phyloP scores from a whole-genome alignment of 768 basidiomycete species.

The Glaciozyma martinii region DNA sequence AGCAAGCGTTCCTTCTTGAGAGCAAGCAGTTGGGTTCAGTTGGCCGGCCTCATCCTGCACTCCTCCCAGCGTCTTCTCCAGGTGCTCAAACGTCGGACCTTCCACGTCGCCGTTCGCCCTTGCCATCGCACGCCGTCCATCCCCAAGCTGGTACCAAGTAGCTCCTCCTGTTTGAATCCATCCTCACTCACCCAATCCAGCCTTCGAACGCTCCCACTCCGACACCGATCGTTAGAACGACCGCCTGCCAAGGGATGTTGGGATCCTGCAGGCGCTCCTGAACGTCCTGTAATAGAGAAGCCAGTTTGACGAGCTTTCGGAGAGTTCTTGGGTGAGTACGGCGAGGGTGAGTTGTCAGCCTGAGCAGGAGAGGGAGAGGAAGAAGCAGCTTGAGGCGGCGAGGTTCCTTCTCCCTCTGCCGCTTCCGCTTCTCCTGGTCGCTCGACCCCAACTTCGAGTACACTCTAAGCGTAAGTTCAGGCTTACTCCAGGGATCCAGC shows the following conservation, averaged over 20 bases:
- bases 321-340: background rate
- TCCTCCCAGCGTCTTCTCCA: background rate
- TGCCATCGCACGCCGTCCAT: background rate
- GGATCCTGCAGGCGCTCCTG: constrained; percentile 29
- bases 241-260: constrained; percentile 58
- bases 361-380: no score
- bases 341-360: no score
- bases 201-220: constrained; percentile 72
- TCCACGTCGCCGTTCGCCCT: no score
- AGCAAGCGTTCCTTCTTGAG: background rate
- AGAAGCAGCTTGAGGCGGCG: no score
- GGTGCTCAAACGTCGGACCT: background rate
- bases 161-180: background rate
- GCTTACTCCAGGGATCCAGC: no score
- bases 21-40: no score
- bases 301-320: constrained; percentile 2
- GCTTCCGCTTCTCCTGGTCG: no score
- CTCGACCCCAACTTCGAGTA: no score
- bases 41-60: no score
- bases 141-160: background rate
- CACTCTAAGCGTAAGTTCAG: no score
- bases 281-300: background rate
- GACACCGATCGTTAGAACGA: constrained; percentile 72
- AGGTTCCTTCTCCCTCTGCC: no score
- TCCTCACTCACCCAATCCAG: constrained; percentile 58